Base-by-base conservation (phyloP, 179 eudicot species). In the Drosera spatulata region DNA sequence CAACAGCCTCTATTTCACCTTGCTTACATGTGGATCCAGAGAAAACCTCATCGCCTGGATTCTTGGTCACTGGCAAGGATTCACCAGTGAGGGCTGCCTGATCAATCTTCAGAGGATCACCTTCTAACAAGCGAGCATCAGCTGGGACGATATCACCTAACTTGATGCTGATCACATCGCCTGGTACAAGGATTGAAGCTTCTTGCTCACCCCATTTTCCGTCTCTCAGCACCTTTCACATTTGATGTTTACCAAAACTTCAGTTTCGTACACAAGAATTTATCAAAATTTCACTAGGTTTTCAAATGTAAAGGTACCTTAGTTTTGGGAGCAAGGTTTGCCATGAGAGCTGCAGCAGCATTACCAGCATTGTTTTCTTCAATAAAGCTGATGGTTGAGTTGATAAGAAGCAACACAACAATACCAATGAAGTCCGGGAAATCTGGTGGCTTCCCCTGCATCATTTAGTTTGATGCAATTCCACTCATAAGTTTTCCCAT, bases 301-400 rank as follows among this genome's bases (percentile, higher is more conserved):
- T n/a, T 12, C n/a, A n/a, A 50, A 10, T 12, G 10, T 10, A 39
- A 58, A 13, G 49, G 52, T 65, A 88, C 96, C 91, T 84, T 91
- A 10, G 91, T 77, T 69, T 91, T 91, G 47, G 97, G 97, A 65
- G 97, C 97, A 55, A 91, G 83, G 60, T 87, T 85, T 7, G 97
- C 96, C 96, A 82, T 91, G 15, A 91, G 96, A 62, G 96, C 94
- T 38, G 88, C 85, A 2, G 97, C 97, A 43, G 95, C 97, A 65
- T 90, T 87, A 15, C 97, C 95, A 3, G 97, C 97, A 60, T 80
- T 90, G 70, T 82, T 90, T 74, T 90, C 97, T 74, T 90, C 97
- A 33, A 87, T 77, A 64, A 83, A 90, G 60, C 97, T 90, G 57
- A 90, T 87, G 37, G 96, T 90, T 2, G 97, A 90, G 83, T 90